phyloP scores from a whole-genome alignment of 2,329 filamentous ascomycete genomes.

The Calonectria hongkongensis region DNA sequence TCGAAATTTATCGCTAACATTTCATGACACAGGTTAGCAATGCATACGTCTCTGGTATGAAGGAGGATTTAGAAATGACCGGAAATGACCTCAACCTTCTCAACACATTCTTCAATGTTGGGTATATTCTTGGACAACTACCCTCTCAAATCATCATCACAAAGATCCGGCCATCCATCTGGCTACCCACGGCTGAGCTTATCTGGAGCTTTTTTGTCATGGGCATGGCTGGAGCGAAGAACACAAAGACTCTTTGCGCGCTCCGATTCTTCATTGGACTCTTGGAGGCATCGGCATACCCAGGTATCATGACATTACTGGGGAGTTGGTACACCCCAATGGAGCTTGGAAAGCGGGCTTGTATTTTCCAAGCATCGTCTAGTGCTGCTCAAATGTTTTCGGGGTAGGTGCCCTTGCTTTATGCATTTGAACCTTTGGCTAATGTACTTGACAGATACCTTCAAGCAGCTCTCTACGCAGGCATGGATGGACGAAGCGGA shows the following conservation, averaged over 20 bases:
- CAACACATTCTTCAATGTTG: slow-evolving; percentile 72
- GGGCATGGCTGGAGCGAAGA: slow-evolving; percentile 60
- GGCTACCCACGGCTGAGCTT: slow-evolving; percentile 60
- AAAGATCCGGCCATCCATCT: slow-evolving; percentile 60
- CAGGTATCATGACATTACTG: slow-evolving; percentile 60
- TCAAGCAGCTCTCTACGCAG: slow-evolving; percentile 63
- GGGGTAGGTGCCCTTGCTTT: slow-evolving; percentile 43
- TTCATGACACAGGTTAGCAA: slow-evolving; percentile 52
- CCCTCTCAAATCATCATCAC: slow-evolving; percentile 62
- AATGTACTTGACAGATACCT: slow-evolving; percentile 55
- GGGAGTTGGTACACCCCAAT: slow-evolving; percentile 64
- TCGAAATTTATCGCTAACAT: too few species aligned
- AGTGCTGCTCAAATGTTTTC: slow-evolving; percentile 64
- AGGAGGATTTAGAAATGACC: slow-evolving; percentile 70
- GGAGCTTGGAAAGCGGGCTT: slow-evolving; percentile 63
- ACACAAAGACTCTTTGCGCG: slow-evolving; percentile 58
- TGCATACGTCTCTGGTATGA: slow-evolving; percentile 64
- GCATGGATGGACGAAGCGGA: slow-evolving; percentile 61
- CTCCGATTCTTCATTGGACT: slow-evolving; percentile 65
- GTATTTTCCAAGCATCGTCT: slow-evolving; percentile 63
- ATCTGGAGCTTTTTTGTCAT: slow-evolving; percentile 56
- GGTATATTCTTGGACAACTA: slow-evolving; percentile 71
- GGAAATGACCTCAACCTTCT: slow-evolving; percentile 73
- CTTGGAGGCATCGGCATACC: slow-evolving; percentile 59
- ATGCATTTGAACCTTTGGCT: neutral